Conservation (phyloP, 768 basidiomycete species). For the Collybia nuda region DNA sequence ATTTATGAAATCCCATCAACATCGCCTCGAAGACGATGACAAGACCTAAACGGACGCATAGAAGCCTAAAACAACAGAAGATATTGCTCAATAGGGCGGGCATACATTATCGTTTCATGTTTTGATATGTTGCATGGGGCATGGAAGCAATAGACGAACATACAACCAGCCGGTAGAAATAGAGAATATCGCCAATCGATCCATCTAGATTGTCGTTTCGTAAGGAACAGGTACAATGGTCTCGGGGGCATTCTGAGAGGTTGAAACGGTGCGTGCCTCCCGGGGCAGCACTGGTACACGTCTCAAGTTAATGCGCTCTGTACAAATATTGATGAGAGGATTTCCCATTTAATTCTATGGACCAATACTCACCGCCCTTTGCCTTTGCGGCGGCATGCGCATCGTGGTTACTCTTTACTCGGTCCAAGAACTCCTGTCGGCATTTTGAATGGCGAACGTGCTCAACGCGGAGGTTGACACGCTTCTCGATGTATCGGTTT, state of each 20-base stretch:
- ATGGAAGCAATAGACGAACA: conserved; percentile 22
- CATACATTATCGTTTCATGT: conserved; percentile 14
- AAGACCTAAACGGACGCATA: neutral
- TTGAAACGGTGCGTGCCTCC: conserved; percentile 72
- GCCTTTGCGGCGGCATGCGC: conserved; percentile 84
- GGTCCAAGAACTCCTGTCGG: conserved; percentile 94
- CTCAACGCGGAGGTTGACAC: conserved; percentile 97
- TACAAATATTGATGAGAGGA: neutral
- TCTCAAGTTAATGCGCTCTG: conserved; percentile 83
- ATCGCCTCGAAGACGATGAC: neutral
- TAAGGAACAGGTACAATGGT: conserved; percentile 92
- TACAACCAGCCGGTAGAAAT: conserved; percentile 22
- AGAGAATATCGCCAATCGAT: conserved; percentile 8
- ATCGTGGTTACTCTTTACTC: conserved; percentile 89
- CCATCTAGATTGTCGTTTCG: conserved; percentile 91
- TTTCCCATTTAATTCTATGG: neutral
- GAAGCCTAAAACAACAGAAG: neutral
- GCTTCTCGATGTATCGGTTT: conserved; percentile 98
- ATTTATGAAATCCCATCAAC: too few species aligned
- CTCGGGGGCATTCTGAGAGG: conserved; percentile 77
- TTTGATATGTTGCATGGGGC: conserved; percentile 25
- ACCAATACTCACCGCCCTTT: conserved; percentile 75
- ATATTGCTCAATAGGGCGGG: neutral
- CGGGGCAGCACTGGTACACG: conserved; percentile 85
- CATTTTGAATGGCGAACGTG: conserved; percentile 97